phyloP scores from a whole-genome alignment of 257 asterid genomes.

The Salvia splendens region DNA sequence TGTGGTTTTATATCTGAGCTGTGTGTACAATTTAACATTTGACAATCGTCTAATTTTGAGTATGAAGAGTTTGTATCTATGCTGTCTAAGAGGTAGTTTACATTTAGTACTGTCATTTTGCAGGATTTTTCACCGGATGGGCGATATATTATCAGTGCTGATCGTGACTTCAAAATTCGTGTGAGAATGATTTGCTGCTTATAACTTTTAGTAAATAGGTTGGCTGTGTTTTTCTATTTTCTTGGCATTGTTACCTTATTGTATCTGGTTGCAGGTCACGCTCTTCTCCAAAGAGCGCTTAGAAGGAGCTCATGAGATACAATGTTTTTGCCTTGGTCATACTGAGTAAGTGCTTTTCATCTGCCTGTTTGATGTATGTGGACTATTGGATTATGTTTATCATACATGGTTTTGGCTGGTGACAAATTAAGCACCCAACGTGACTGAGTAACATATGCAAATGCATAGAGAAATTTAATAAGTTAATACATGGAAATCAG shows the following conservation, averaged over 20 bases:
- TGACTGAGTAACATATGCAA: not conserved
- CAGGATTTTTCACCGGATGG: slow-evolving; percentile 93
- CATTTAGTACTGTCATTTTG: slow-evolving; percentile 23
- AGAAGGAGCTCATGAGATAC: slow-evolving; percentile 86
- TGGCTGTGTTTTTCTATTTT: slow-evolving; percentile 2
- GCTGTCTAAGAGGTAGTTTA: slow-evolving; percentile 11
- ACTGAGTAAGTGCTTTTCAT: slow-evolving; percentile 63
- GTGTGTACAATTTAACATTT: not conserved
- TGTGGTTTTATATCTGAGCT: slow-evolving; percentile 13
- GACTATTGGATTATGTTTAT: slow-evolving; percentile 7
- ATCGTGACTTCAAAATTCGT: slow-evolving; percentile 95
- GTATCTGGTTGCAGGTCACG: slow-evolving; percentile 60
- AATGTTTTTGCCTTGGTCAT: slow-evolving; percentile 92
- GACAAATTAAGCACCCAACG: not conserved
- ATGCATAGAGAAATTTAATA: not conserved
- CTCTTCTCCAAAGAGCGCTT: slow-evolving; percentile 69
- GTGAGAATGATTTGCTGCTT: slow-evolving; percentile 43
- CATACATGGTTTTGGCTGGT: slow-evolving; percentile 18
- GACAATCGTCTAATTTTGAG: not conserved
- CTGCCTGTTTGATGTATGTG: slow-evolving; percentile 8
- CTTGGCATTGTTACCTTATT: slow-evolving; percentile 26
- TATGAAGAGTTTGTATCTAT: not conserved
- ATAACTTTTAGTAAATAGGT: slow-evolving; percentile 7
- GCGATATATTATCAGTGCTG: slow-evolving; percentile 71
- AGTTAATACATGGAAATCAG: not conserved